phyloP scores from a whole-genome alignment of 768 basidiomycete genomes.

The Lactifluus hygrophoroides region DNA sequence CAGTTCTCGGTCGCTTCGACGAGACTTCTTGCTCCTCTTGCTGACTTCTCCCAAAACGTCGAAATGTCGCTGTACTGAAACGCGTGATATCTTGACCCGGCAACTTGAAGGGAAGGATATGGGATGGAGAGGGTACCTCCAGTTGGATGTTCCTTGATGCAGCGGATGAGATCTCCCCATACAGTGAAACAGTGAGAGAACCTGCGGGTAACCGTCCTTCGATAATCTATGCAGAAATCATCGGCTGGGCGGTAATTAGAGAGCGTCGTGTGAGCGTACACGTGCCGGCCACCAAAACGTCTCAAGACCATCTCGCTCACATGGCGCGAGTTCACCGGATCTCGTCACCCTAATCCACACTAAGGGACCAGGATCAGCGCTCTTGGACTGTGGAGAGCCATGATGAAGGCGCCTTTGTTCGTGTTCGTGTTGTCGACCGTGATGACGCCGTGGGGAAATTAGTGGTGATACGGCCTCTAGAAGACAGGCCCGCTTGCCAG shows the following conservation, averaged over 20 bases:
- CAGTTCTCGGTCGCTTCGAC: slow-evolving; percentile 14
- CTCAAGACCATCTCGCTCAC: slow-evolving; percentile 21
- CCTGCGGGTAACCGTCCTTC: slow-evolving; percentile 23
- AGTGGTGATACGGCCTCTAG: background rate
- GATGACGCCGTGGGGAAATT: background rate
- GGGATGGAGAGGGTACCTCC: slow-evolving; percentile 30
- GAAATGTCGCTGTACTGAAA: slow-evolving; percentile 35
- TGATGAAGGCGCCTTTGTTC: background rate
- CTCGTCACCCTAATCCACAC: slow-evolving; percentile 42
- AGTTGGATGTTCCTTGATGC: slow-evolving; percentile 23
- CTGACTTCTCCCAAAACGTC: background rate
- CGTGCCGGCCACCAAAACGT: slow-evolving; percentile 65
- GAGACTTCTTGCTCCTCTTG: background rate
- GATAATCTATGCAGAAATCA: background rate
- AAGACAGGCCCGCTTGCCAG: background rate
- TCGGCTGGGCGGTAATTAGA: too few relatives aligned
- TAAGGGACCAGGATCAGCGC: slow-evolving; percentile 1
- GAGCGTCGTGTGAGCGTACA: slow-evolving; percentile 32
- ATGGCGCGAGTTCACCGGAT: slow-evolving; percentile 28
- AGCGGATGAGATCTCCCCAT: slow-evolving; percentile 25
- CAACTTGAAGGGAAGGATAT: slow-evolving; percentile 34
- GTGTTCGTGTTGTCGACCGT: background rate
- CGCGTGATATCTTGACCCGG: slow-evolving; percentile 31
- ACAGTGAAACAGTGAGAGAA: slow-evolving; percentile 26
- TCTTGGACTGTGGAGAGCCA: background rate